A percentile compares a stretch with the other conserved stretches of the same genome.
Conservation (phyloP, 116 monocot species). For the Zostera marina region DNA sequence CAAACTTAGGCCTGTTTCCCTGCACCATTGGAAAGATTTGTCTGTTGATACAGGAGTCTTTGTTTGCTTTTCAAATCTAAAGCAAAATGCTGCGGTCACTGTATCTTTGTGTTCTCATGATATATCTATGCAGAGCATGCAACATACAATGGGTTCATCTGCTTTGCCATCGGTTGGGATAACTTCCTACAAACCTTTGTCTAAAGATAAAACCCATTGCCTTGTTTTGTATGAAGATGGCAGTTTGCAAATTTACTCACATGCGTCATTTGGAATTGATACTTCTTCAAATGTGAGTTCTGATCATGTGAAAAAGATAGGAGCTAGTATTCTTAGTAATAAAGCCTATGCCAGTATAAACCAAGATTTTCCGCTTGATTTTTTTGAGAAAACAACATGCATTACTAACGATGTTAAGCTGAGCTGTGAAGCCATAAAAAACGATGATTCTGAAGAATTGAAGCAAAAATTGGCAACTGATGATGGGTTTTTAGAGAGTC, state of each 20-base stretch:
- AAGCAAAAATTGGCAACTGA: slow-evolving; percentile 83
- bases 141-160: slow-evolving; percentile 54
- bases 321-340: slow-evolving; percentile 61
- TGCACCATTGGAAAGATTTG: slow-evolving; percentile 88
- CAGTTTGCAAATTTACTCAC: slow-evolving; percentile 78
- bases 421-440: slow-evolving; percentile 58
- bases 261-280: slow-evolving; percentile 30
- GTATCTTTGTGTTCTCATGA: slow-evolving; percentile 38
- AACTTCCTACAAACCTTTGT: slow-evolving; percentile 81
- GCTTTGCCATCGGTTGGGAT: slow-evolving; percentile 62
- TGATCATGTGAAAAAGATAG: slow-evolving; percentile 67
- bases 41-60: slow-evolving; percentile 59
- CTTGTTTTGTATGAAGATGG: slow-evolving; percentile 92
- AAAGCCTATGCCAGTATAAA: slow-evolving; percentile 48
- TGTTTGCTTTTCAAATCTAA: slow-evolving; percentile 54
- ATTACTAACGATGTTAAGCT: slow-evolving; percentile 72
- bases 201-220: slow-evolving; percentile 76
- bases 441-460: slow-evolving; percentile 66
- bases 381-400: slow-evolving; percentile 91
- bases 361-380: slow-evolving; percentile 95
- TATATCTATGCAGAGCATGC: slow-evolving; percentile 65
- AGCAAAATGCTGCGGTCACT: slow-evolving; percentile 51
- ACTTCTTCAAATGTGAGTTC: slow-evolving; percentile 17
- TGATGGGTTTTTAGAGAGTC: slow-evolving; percentile 86
- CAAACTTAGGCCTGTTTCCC: slow-evolving; percentile 43